Evolutionary conservation across 768 basidiomycete genomes (phyloP).

Genomic region (Amyloporia xantha): DNA sequence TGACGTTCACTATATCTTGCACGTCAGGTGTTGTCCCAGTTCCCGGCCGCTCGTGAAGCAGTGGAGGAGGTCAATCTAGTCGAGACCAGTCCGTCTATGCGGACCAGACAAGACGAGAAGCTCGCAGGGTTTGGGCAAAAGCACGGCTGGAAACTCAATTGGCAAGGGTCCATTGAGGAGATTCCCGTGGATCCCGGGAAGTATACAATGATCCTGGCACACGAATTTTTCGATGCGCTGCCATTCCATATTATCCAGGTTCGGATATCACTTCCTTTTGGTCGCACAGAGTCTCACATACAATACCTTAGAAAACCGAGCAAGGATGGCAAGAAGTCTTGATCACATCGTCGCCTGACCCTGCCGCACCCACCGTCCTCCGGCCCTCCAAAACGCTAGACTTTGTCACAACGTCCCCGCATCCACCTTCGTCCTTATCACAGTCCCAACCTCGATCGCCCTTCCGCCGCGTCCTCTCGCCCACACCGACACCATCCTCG

Average conservation of each 20-base stretch:
- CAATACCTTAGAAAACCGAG: slow-evolving; percentile 51
- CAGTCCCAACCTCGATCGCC: slow-evolving; percentile 12
- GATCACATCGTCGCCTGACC: slow-evolving; percentile 45
- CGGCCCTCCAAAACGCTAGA: slow-evolving; percentile 13
- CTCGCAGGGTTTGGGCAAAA: slow-evolving; percentile 30
- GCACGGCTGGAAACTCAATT: slow-evolving; percentile 40
- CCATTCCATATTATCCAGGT: slow-evolving; percentile 90
- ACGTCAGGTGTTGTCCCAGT: slow-evolving; percentile 44
- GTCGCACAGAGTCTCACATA: background rate
- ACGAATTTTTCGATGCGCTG: slow-evolving; percentile 97
- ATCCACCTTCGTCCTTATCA: slow-evolving; percentile 4
- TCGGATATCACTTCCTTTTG: slow-evolving; percentile 10
- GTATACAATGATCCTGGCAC: slow-evolving; percentile 86
- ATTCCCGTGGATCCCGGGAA: slow-evolving; percentile 40
- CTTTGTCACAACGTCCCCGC: background rate
- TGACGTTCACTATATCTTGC: background rate
- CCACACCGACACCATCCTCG: slow-evolving; percentile 45
- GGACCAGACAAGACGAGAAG: slow-evolving; percentile 50
- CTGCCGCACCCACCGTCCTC: slow-evolving; percentile 24
- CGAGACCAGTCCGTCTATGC: slow-evolving; percentile 71
- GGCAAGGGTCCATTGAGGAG: slow-evolving; percentile 72
- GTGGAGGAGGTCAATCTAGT: slow-evolving; percentile 62
- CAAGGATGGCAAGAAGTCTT: slow-evolving; percentile 85
- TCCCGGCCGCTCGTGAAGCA: slow-evolving; percentile 29
- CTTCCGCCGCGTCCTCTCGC: slow-evolving; percentile 63